Evolutionary conservation across 2,329 filamentous ascomycete genomes (phyloP).

Genomic region (Alternaria brassicicola): DNA sequence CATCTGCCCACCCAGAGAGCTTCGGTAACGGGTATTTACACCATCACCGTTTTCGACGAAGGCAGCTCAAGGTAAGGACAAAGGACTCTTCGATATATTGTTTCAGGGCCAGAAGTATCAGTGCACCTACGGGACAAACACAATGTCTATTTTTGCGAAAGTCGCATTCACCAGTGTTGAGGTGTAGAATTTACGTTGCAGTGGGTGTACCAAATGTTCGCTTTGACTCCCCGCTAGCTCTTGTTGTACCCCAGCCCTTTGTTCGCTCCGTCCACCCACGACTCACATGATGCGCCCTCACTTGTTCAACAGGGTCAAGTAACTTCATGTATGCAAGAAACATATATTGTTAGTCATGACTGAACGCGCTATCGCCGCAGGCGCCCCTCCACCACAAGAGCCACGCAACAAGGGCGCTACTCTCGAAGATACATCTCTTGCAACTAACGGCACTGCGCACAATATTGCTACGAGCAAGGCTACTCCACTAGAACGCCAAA

Average conservation of each 20-base stretch:
- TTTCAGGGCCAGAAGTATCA: too few species aligned
- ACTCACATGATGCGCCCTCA: not conserved
- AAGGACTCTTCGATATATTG: not conserved
- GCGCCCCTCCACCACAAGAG: not conserved
- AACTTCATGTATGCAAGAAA: not conserved
- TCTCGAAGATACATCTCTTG: not conserved
- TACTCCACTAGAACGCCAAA: not conserved
- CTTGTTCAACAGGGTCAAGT: not conserved
- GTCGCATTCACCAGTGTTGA: not conserved
- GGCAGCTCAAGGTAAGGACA: not conserved
- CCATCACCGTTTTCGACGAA: too few species aligned
- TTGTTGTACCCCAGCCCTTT: not conserved
- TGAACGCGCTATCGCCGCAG: not conserved
- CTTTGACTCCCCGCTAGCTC: not conserved
- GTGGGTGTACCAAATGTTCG: not conserved
- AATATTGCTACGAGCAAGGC: not conserved
- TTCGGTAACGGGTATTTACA: not conserved
- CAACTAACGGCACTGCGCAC: not conserved
- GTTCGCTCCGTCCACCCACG: not conserved
- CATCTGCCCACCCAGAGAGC: not conserved
- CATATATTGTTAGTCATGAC: not conserved
- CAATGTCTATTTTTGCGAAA: not conserved
- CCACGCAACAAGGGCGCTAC: not conserved
- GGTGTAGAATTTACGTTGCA: not conserved
- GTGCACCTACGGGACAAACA: not conserved